Evolutionary conservation across 106 monocot genomes (phyloP), one percentile per base, ranked within the genome.

Genomic region (Gastrodia elata): DNA sequence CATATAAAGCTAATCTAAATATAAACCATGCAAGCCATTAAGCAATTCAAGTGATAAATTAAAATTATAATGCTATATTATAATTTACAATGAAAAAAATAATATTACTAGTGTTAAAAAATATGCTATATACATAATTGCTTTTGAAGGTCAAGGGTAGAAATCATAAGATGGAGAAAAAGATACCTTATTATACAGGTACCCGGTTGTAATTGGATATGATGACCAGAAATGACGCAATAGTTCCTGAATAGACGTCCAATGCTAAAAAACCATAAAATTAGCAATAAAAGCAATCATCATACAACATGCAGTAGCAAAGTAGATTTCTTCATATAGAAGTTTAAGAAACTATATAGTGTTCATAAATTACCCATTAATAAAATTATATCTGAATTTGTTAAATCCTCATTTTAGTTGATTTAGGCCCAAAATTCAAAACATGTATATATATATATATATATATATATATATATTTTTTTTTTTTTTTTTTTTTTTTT

Each of bases 141-240:
- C n/a, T 37, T 67, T 38, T 67, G 20, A 32, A 67, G 35, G 37
- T 20, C 37, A 38, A 3, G n/a, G 8, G 4, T 13, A 67, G 8
- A 65, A 36, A 37, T 13, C 20, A 67, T 36, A 37, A 5, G 20
- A 37, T 37, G 8, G 37, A 67, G 16, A 14, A 67, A 67, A 67
- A 68, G 2, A 14, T 83, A 91, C 97, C 93, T 98, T 98, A 71
- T 81, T 85, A 80, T 83, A 72, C 7, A 98, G 88, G 58, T 85
- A 80, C n/a, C 74, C 42, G 42, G 90, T 88, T 52, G 97, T 87
- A 52, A 93, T 83, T 59, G 97, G 97, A 82, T 91, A 93, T 26
- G 97, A 98, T 49, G 97, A 90, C 97, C 97, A 98, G 67, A 93
- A 98, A 83, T 98, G 97, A n/a, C 85, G 79, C 8, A 98, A 73